These are phyloP conservation scores for Plasmodium vivax DNA, from an alignment of 169 alveolate species.

Conservation along the genomic window DNA sequence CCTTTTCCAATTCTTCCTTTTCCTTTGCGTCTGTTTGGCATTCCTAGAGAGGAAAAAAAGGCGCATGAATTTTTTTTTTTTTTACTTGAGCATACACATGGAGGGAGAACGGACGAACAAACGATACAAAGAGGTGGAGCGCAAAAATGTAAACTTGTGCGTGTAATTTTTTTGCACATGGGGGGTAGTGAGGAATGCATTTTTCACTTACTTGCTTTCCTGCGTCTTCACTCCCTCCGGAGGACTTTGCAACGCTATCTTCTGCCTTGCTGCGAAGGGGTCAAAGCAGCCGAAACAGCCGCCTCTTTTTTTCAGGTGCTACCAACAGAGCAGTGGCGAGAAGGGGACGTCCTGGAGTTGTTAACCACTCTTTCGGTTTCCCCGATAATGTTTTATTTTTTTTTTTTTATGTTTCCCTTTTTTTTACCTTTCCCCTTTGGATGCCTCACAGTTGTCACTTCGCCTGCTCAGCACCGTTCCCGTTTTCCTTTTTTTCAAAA, in stretches of 20 bases:
- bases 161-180: neutral
- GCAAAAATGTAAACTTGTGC: neutral
- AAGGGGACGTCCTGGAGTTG: neutral
- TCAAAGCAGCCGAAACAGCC: neutral
- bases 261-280: neutral
- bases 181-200: neutral
- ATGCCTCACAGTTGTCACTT: neutral
- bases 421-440: constrained; percentile 17
- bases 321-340: neutral
- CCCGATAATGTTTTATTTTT: neutral
- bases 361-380: neutral
- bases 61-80: constrained; percentile 11
- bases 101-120: neutral
- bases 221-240: neutral
- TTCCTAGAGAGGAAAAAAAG: neutral
- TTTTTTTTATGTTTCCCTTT: neutral
- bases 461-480: constrained; percentile 25
- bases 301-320: neutral
- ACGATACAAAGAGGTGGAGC: neutral
- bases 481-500: constrained; percentile 28
- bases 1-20: neutral
- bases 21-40: neutral
- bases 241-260: neutral
- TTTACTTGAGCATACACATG: neutral
- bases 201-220: neutral